phyloP scores from a whole-genome alignment of 306 rosid species.

The Inga leiocalycina region DNA sequence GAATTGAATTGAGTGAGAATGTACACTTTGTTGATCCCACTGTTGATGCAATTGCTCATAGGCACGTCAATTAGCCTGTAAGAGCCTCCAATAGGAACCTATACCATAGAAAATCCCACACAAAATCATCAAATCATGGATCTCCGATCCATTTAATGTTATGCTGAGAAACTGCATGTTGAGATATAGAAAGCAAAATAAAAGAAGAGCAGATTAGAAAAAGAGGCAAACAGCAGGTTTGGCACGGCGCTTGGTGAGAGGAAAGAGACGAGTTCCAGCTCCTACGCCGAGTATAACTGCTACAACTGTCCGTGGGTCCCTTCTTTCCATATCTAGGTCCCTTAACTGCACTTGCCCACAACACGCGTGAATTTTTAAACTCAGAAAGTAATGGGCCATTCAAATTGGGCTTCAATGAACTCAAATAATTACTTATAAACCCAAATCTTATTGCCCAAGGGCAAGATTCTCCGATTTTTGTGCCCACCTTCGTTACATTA shows the following conservation, averaged over 20 bases:
- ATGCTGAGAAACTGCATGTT: not conserved
- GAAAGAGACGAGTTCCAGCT: conserved; percentile 98
- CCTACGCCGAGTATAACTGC: conserved; percentile 95
- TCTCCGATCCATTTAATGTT: not conserved
- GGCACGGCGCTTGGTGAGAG: conserved; percentile 92
- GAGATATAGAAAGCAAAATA: not conserved
- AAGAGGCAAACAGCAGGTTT: conserved; percentile 79
- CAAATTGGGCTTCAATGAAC: not conserved
- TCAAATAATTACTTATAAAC: not conserved
- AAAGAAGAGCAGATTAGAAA: not conserved
- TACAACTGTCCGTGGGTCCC: conserved; percentile 74
- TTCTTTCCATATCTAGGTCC: conserved; percentile 57
- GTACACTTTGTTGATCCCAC: conserved; percentile 95
- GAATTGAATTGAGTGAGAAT: conserved; percentile 97
- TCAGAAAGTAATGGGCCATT: not conserved
- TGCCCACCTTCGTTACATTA: not conserved
- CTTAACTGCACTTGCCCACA: conserved; percentile 61
- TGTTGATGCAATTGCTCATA: conserved; percentile 97
- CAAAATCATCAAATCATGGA: not conserved
- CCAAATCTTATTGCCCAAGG: not conserved
- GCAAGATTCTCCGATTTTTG: not conserved
- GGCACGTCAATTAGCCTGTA: conserved; percentile 96
- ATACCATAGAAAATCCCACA: conserved; percentile 25
- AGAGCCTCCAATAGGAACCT: conserved; percentile 94
- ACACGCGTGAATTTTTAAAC: conserved; percentile 11